A percentile compares a stretch with the other conserved stretches of the same genome.
Evolutionary conservation across 441 rosid genomes (phyloP).

Genomic region (Erysimum cheiri): DNA sequence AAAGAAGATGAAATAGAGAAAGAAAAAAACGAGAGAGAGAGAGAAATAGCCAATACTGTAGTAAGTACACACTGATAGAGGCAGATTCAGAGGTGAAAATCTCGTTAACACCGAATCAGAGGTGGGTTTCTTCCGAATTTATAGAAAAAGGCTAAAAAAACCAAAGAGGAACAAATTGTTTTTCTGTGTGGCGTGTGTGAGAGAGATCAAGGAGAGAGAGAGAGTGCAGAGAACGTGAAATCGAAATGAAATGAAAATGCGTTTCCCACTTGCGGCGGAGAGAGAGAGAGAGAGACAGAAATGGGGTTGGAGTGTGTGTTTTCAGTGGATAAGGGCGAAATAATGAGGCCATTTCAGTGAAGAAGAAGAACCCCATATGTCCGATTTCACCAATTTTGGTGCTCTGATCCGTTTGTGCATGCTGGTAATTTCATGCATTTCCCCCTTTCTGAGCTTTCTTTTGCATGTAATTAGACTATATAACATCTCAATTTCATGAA

Average conservation of each 20-base stretch:
- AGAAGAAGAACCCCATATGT: conserved; percentile 2
- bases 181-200: conserved; percentile 9
- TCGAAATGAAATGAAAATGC: conserved; percentile 42
- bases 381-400: conserved; percentile 13
- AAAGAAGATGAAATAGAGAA: not conserved
- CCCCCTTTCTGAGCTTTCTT: conserved; percentile 39
- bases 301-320: conserved; percentile 4
- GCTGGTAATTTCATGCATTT: conserved; percentile 55
- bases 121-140: conserved; percentile 19
- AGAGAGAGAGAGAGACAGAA: conserved; percentile 20
- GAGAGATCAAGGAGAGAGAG: conserved; percentile 11
- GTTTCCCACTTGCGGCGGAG: conserved; percentile 40
- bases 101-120: conserved; percentile 16
- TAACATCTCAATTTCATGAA: conserved; percentile 10
- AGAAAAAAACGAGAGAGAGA: not conserved
- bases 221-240: conserved; percentile 41
- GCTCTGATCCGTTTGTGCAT: conserved; percentile 43
- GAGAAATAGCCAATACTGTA: conserved; percentile 33
- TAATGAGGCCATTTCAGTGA: conserved; percentile 24
- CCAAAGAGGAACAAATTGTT: conserved; percentile 15
- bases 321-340: not conserved
- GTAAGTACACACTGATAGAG: conserved; percentile 18
- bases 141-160: not conserved
- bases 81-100: conserved; percentile 32
- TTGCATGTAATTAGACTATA: not conserved